Percentiles rank a stretch among this genome's conserved stretches.
phyloP scores from a whole-genome alignment of 495 filamentous ascomycete genomes.

The Talaromyces ruber region DNA sequence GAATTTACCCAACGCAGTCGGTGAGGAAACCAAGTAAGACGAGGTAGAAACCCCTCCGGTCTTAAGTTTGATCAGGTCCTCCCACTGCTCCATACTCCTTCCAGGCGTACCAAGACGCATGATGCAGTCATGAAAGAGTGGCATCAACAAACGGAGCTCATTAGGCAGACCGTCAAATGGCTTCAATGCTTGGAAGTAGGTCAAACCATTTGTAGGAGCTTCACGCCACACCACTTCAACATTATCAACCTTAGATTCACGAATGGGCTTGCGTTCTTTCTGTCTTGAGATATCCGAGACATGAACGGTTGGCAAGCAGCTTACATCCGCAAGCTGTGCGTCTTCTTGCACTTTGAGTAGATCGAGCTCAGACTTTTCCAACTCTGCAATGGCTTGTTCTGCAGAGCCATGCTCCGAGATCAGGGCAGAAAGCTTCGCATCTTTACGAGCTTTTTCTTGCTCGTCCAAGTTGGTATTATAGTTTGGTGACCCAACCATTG shows the following conservation, averaged over 20 bases:
- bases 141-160: slow-evolving; percentile 76
- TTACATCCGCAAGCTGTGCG: slow-evolving; percentile 72
- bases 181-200: slow-evolving; percentile 89
- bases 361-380: slow-evolving; percentile 70
- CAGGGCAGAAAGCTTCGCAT: slow-evolving; percentile 59
- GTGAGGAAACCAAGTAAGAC: slow-evolving; percentile 68
- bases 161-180: slow-evolving; percentile 70
- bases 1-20: slow-evolving; percentile 56
- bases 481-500: slow-evolving; percentile 75
- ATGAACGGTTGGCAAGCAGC: slow-evolving; percentile 78
- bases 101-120: slow-evolving; percentile 85
- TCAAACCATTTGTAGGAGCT: slow-evolving; percentile 88
- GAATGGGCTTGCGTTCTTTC: slow-evolving; percentile 60
- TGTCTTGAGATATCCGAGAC: slow-evolving; percentile 79
- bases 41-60: slow-evolving; percentile 84
- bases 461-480: slow-evolving; percentile 64
- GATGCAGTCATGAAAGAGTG: slow-evolving; percentile 84
- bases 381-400: slow-evolving; percentile 55
- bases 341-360: slow-evolving; percentile 74
- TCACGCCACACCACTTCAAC: slow-evolving; percentile 82
- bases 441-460: slow-evolving; percentile 68
- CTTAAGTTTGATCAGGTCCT: slow-evolving; percentile 91
- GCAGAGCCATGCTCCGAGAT: slow-evolving; percentile 60
- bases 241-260: slow-evolving; percentile 56
- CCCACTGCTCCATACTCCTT: slow-evolving; percentile 86